Base-by-base conservation (phyloP, 768 basidiomycete genomes). In the Russula abietina region DNA sequence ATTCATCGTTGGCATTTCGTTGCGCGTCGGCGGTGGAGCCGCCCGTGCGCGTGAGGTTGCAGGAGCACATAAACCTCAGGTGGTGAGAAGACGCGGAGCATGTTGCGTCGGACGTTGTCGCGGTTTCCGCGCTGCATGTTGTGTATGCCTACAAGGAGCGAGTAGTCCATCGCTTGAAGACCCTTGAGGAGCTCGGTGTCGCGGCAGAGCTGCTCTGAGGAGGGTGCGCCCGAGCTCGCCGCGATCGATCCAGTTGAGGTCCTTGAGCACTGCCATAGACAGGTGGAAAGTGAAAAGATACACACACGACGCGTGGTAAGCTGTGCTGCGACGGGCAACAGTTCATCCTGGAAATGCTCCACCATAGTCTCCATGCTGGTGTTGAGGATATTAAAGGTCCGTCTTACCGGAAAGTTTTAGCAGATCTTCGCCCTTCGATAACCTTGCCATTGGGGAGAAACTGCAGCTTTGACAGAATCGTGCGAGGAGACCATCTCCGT, bases 81-180 rank as follows among this genome's bases (percentile, higher is more conserved):
- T 64, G 93, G 92, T 73, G 91, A 90, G 74, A 97, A 97, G 48
- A 98, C 91, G 68, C 88, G 90, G 57, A 98, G 80, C 52, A 92
- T 94, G 69, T 91, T 95, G 68, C 88, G 85, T 68, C 97, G 81
- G 45, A 98, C 76, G 67, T 96, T 94, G 68, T 99, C 96, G 69
- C 83, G 80, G 72, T 98, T 98, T 2, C 96, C 97, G 46, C 94
- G 77, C 67, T 79, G 81, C 84, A 95, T 86, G 70, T 87, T 89
- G 75, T 99, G 97, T 52, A 97, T 91, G 1, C 97, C 97, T 17
- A 98, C 86, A 48, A 99, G 81, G 28, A 99, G 77, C 66, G 89
- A 92, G 73, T 99, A 98, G 73, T 98, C 97, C 95, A 98, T 98
- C 60, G 98, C 95, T 49, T 84, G 77, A n/a, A 97, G 79, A 66